Evolutionary conservation across 1,139 yeast species (phyloP), one percentile per base, ranked within the genome.

Genomic region (Taphrina wiesneri): DNA sequence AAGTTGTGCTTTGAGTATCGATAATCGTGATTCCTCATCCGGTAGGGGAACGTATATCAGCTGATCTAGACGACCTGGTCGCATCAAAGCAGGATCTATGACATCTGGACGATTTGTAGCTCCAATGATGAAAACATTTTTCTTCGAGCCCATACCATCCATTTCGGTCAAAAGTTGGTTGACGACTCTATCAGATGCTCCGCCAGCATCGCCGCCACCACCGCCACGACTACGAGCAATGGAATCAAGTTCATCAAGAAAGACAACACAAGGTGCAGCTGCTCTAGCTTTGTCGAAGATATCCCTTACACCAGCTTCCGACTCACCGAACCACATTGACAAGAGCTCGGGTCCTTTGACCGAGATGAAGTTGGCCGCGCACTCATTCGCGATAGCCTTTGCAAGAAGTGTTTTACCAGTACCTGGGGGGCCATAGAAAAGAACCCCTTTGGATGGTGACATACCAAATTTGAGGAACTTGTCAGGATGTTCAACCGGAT

Each of bases 141-240:
- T 93, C 83, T 93, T 93, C 72, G 97, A 96, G 76, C 93, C 93
- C 98, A 95, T 92, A 85, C 99, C 99, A 79, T 93, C 99, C 99
- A 93, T 93, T 81, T 93, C 99, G 11, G 99, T 95, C 77, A 93
- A 85, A 75, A 93, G 85, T 81, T 93, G 99, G 81, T 93, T 93
- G 68, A 95, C 99, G 71, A 93, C 99, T 79, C 99, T 87, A 80
- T 93, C 99, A 56, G 96, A 86, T 17, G 98, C 99, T 71, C 99
- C 99, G 74, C 98, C 97, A 46, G 97, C 96, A 77, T 93, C 98
- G 72, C 97, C 96, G 67, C 79, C 78, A 61, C 91, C 86, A 53
- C 90, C 96, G 77, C 98, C 98, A 84, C 99, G 88, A 32, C 97
- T 89, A 80, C 91, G 91, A 68, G 98, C 98, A 80, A 93, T 91